Percentiles rank a stretch among this genome's conserved stretches.
phyloP scores from a whole-genome alignment of 805 yeast species.

The Huiozyma sinensis region DNA sequence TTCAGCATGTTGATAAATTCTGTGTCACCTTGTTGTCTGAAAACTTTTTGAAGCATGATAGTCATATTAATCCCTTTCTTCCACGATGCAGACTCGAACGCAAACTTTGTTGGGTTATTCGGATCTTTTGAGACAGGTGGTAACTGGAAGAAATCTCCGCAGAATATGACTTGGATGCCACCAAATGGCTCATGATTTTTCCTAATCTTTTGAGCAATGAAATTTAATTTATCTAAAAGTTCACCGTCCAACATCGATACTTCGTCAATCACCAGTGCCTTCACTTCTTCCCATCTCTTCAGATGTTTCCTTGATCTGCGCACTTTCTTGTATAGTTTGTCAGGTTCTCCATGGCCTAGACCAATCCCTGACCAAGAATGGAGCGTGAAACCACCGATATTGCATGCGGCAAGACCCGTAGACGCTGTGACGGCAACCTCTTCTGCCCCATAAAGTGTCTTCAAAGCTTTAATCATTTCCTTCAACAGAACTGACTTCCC shows the following conservation, averaged over 20 bases:
- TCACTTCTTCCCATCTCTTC: conserved; percentile 44
- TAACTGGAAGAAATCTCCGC: conserved; percentile 94
- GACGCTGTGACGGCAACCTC: conserved; percentile 86
- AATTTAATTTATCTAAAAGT: conserved; percentile 64
- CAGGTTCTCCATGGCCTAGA: conserved; percentile 45
- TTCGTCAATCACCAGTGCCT: conserved; percentile 80
- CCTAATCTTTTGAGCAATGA: conserved; percentile 50
- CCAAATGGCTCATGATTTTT: conserved; percentile 63
- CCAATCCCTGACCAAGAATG: conserved; percentile 87
- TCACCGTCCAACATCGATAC: conserved; percentile 86
- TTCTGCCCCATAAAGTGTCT: conserved; percentile 32
- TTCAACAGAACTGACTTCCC: conserved; percentile 68
- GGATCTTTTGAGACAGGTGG: conserved; percentile 67
- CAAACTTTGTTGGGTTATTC: conserved; percentile 31
- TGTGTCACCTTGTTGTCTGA: conserved; percentile 69
- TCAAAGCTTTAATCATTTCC: conserved; percentile 49
- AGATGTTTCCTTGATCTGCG: conserved; percentile 39
- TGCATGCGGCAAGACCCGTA: conserved; percentile 92
- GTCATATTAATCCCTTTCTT: conserved; percentile 48
- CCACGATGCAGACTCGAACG: conserved; percentile 76
- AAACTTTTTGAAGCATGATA: conserved; percentile 64
- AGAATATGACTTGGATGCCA: conserved; percentile 78
- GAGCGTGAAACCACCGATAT: conserved; percentile 83
- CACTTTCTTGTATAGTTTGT: conserved; percentile 40
- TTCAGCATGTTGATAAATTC: conserved; percentile 64